Evolutionary conservation across 495 filamentous ascomycete species (phyloP), one percentile per base, ranked within the genome.

Genomic region (Lasiosphaeria miniovina): DNA sequence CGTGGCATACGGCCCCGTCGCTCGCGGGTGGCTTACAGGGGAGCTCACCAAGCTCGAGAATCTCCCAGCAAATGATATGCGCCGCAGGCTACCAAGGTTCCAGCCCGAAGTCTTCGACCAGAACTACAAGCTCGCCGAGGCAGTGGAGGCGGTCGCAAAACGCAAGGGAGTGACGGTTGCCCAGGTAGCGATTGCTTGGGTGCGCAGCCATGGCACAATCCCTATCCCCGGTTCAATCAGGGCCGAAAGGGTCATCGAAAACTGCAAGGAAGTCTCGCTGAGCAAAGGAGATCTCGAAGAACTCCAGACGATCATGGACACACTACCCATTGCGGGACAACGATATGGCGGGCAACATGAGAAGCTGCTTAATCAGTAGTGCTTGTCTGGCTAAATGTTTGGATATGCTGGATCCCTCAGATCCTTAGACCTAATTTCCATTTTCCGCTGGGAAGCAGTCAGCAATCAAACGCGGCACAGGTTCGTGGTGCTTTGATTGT

Each of bases 161-260:
- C 75, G 78, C 62, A 94, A 92, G 77, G 83, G 82, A 8, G 82
- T 81, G 60, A 88, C 86, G 9, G 77, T 86, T 0, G 83, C 83
- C 5, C 91, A 96, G 74, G 72, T 95, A 33, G 90, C 89, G 3
- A 72, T 95, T 49, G 82, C 74, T 33, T 96, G 91, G 90, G 73
- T 88, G 6, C 12, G 12, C 12, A 9, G 4, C 12, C 70, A 80
- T 56, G 74, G 72, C 32, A 74, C 79, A 68, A 86, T 93, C 57
- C 91, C 90, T 1, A 93, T 96, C 60, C 91, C 90, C 0, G 90
- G 91, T 10, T 84, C 85, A 6, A 83, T 77, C 8, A 78, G 75
- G 0, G 70, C 59, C 6, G 71, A 59, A 9, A 66, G 79, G 8
- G 69, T 82, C 0, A 49, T 61, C 34, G 82, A 85, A 68, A 85